Evolutionary conservation across 331 rosid genomes (phyloP).

Genomic region (Cydonia oblonga): DNA sequence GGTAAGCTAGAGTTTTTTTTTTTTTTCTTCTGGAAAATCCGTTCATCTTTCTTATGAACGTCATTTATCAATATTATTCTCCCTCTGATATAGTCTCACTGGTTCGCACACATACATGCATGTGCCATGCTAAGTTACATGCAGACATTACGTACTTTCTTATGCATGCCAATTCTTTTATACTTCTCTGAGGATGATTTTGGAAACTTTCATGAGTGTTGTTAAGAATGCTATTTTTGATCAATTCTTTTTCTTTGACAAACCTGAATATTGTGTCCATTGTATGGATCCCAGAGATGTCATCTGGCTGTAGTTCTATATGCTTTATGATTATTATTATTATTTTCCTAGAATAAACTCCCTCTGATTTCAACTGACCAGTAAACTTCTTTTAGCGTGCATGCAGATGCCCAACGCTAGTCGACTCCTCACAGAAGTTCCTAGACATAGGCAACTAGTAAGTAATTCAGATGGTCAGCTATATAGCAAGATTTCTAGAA

Average conservation of each 20-base stretch:
- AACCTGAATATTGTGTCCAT: constrained; percentile 10
- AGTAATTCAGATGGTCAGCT: constrained; percentile 21
- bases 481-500: constrained; percentile 19
- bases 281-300: constrained; percentile 8
- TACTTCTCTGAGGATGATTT: not conserved
- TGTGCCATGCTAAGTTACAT: not conserved
- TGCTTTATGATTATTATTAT: not conserved
- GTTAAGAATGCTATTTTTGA: not conserved
- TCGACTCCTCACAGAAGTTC: constrained; percentile 28
- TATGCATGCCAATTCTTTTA: not conserved
- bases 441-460: constrained; percentile 22
- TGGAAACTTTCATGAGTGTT: not conserved
- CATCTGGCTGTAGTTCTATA: not conserved
- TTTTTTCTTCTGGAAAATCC: not conserved
- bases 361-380: constrained; percentile 29
- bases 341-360: not conserved
- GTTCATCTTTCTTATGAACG: too few relatives aligned
- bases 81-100: not conserved
- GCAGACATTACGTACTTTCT: not conserved
- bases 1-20: constrained; percentile 47
- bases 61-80: not conserved
- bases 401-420: constrained; percentile 33
- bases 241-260: not conserved
- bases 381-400: constrained; percentile 51
- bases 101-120: not conserved